Evolutionary conservation across 129 eudicot genomes (phyloP), one percentile per base, ranked within the genome.

Genomic region (Lactuca sativa): DNA sequence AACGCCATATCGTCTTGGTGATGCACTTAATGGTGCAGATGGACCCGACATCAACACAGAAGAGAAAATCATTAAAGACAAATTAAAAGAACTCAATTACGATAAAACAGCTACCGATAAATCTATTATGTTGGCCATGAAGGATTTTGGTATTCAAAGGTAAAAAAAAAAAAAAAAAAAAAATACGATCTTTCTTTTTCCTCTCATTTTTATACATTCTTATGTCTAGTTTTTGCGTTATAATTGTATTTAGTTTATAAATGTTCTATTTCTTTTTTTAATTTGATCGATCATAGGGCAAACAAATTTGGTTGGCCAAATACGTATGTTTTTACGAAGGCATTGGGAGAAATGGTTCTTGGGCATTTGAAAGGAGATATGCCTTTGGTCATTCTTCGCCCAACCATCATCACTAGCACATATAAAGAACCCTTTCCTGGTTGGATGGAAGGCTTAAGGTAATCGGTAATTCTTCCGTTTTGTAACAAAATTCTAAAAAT

Each of bases 91-190:
- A 44, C 75, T 90, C 0, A 64, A 30, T 9, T 30, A 37, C 17
- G 82, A 69, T 65, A 52, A 74, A 3, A 76, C 75, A 25, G 66
- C 71, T 53, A 55, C 78, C 0, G 57, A 77, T 0, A 82, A 77
- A 58, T 7, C 25, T 2, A 72, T 82, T 18, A 81, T 43, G 8
- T 5, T 51, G 7, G 78, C 82, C 52, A 81, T 90, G 92, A 85
- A 79, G 62, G 85, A 87, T 14, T 49, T 90, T 67, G 97, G 97
- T 6, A 73, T 84, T 56, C 82, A 80, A 75, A 87, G 91, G 97
- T 90, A 41, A 17, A 4, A 15, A 63, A 18, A 18, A 18, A 18
- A 18, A 18, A 18, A 18, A 18, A 18, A 18, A 18, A 17, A 4
- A 15, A 63, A 40, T 4, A 32, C 48, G 14, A 49, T 17, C 9